Conservation (phyloP, 139 green algal species). For the Chlorella vulgaris region DNA sequence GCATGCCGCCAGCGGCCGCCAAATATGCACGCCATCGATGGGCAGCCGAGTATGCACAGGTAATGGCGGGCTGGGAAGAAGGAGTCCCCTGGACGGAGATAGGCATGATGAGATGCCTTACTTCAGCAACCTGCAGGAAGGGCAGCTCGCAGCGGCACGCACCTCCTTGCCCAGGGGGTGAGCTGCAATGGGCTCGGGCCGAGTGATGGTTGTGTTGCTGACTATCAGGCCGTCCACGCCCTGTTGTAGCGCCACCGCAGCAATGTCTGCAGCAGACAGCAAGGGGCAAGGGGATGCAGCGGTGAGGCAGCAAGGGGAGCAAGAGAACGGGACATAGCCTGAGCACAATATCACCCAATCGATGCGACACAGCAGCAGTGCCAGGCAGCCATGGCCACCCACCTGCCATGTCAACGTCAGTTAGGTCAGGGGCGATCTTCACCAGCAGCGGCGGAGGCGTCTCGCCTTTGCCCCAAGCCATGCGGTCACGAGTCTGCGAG, state of each 20-base stretch:
- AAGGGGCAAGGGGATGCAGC: background rate
- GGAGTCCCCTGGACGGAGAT: too few relatives aligned
- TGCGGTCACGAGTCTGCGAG: conserved; percentile 67
- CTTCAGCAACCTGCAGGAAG: too few relatives aligned
- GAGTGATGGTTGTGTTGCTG: conserved; percentile 91
- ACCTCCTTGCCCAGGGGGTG: conserved; percentile 59
- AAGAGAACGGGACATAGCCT: background rate
- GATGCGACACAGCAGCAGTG: background rate
- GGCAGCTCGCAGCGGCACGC: background rate
- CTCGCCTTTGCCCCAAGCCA: conserved; percentile 61
- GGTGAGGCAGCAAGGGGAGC: background rate
- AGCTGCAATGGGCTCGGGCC: conserved; percentile 66
- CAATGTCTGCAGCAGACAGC: conserved; percentile 74
- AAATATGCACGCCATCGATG: too few relatives aligned
- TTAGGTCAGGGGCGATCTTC: conserved; percentile 96
- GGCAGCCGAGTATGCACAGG: too few relatives aligned
- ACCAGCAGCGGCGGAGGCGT: conserved; percentile 88
- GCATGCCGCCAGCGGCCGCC: too few relatives aligned
- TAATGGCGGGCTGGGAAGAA: too few relatives aligned
- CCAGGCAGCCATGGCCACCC: background rate
- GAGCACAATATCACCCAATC: too few relatives aligned
- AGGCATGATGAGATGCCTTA: too few relatives aligned
- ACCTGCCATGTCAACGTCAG: conserved; percentile 67
- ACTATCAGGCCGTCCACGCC: conserved; percentile 91
- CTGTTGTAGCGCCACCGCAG: conserved; percentile 66